Evolutionary conservation across 768 basidiomycete genomes (phyloP).

Genomic region (Fomitopsis serialis): DNA sequence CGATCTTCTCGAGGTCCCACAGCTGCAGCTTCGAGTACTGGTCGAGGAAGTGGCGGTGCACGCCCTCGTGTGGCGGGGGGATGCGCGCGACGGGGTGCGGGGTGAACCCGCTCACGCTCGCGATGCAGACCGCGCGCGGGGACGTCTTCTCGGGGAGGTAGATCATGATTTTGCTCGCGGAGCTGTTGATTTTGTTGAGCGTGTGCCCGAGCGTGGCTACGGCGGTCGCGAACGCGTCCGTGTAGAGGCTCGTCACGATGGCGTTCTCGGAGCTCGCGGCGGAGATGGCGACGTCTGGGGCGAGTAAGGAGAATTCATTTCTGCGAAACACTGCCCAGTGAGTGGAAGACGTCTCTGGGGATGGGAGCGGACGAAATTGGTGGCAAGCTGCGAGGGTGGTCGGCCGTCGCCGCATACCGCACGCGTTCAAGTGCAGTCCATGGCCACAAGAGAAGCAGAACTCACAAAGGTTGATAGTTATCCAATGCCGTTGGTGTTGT

Average conservation of each 20-base stretch:
- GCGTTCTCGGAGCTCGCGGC: constrained; percentile 12
- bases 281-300: neutral
- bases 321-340: neutral
- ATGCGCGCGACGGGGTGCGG: constrained; percentile 24
- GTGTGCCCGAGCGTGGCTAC: constrained; percentile 28
- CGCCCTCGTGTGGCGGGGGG: constrained; percentile 26
- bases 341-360: neutral
- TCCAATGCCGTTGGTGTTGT: constrained; percentile 9
- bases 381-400: neutral
- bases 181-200: constrained; percentile 19
- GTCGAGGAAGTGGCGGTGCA: constrained; percentile 30
- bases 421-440: neutral
- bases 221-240: constrained; percentile 25
- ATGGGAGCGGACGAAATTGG: neutral
- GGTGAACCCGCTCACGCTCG: constrained; percentile 25
- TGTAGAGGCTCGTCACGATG: constrained; percentile 28
- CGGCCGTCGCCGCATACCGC: neutral
- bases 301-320: neutral
- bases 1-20: constrained; percentile 31
- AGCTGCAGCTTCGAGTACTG: constrained; percentile 40
- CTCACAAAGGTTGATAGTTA: constrained; percentile 15
- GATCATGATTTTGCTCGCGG: constrained; percentile 24
- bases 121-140: constrained; percentile 25
- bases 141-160: constrained; percentile 29
- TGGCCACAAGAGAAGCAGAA: neutral